These are phyloP conservation scores for Kregervanrija pseudodelftensis DNA, from an alignment of 805 yeast genomes.

Conservation along the genomic window DNA sequence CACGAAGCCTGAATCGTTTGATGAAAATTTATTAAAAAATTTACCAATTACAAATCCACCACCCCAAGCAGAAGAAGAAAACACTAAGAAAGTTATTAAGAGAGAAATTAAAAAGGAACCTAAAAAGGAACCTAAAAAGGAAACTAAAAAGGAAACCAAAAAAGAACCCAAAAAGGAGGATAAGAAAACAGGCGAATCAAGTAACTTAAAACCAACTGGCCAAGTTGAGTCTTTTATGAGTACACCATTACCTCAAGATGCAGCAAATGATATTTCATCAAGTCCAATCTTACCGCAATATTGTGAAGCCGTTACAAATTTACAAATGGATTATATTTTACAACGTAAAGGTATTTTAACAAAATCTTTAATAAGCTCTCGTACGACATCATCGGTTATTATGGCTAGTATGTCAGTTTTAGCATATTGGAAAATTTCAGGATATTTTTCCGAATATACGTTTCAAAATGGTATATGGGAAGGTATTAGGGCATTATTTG, in stretches of 20 bases:
- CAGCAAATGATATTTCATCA: constrained; percentile 46
- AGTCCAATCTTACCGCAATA: constrained; percentile 47
- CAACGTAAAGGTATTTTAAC: constrained; percentile 42
- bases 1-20: constrained; percentile 3
- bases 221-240: constrained; percentile 7
- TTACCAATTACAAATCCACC: too few species aligned
- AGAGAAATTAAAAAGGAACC: neutral
- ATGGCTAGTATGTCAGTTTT: constrained; percentile 17
- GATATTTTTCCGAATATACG: constrained; percentile 18
- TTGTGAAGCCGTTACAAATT: constrained; percentile 51
- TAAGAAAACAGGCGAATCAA: neutral
- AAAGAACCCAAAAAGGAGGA: neutral
- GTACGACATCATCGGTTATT: constrained; percentile 28
- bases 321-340: constrained; percentile 56
- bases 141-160: neutral
- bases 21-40: too few species aligned
- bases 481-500: constrained; percentile 12
- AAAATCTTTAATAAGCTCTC: constrained; percentile 39
- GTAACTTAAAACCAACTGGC: constrained; percentile 1
- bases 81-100: constrained; percentile 3
- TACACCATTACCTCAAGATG: constrained; percentile 43
- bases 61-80: neutral
- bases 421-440: constrained; percentile 13
- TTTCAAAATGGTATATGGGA: constrained; percentile 11
- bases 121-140: neutral